Evolutionary conservation across 202 grass and related monocot genomes (phyloP).

Genomic region (Setaria italica): DNA sequence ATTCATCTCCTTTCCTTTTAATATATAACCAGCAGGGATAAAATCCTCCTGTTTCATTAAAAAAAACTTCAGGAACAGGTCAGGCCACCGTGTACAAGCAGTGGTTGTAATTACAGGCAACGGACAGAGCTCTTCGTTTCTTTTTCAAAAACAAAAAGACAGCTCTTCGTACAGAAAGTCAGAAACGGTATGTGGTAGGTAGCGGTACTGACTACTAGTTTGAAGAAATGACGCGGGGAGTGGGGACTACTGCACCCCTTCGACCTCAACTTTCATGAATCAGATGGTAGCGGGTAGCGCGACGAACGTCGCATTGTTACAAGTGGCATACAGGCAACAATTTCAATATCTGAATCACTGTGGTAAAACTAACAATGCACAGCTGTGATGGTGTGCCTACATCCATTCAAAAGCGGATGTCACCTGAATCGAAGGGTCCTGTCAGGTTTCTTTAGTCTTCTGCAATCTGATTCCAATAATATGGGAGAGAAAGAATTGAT

Average conservation of each 20-base stretch:
- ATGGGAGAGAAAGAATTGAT: constrained; percentile 21
- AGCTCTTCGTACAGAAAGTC: no score
- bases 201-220: background rate
- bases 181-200: no score
- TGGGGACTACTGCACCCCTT: background rate
- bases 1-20: no score
- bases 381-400: background rate
- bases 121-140: background rate
- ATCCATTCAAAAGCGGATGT: constrained; percentile 25
- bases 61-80: no score
- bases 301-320: background rate
- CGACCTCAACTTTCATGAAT: constrained; percentile 5
- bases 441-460: constrained; percentile 36
- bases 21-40: no score
- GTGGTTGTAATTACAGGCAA: background rate
- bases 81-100: background rate
- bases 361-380: constrained; percentile 24
- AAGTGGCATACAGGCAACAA: constrained; percentile 31
- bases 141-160: no score
- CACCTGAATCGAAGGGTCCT: background rate
- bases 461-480: constrained; percentile 23
- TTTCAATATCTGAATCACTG: constrained; percentile 13
- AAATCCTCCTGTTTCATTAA: no score
- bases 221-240: background rate
- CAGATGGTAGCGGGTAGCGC: background rate